A percentile compares a stretch with the other conserved stretches of the same genome.
Evolutionary conservation across 202 grass and related monocot species (phyloP).

Genomic region (Digitaria exilis): DNA sequence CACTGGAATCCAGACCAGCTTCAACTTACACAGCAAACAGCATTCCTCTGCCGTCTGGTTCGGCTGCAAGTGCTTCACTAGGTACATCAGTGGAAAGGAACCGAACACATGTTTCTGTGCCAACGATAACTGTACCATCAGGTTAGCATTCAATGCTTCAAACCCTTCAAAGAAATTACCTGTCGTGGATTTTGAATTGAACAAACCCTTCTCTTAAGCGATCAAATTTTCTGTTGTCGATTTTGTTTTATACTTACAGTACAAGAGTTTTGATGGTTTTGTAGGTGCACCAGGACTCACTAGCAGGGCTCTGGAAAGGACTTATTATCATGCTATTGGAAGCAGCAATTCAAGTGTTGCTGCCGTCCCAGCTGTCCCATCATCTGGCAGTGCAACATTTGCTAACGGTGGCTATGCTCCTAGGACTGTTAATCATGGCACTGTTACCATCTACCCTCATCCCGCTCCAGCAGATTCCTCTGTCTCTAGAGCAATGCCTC

Average conservation of each 20-base stretch:
- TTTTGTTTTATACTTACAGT: slow-evolving; percentile 24
- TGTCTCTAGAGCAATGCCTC: slow-evolving; percentile 31
- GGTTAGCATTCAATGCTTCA: slow-evolving; percentile 39
- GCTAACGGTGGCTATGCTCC: slow-evolving; percentile 38
- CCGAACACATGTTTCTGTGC: slow-evolving; percentile 24
- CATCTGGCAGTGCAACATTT: slow-evolving; percentile 33
- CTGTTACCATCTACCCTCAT: slow-evolving; percentile 27
- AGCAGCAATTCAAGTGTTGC: slow-evolving; percentile 32
- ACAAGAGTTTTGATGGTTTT: slow-evolving; percentile 23
- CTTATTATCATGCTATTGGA: slow-evolving; percentile 22
- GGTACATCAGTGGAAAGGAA: slow-evolving; percentile 41
- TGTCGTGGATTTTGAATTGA: slow-evolving; percentile 15
- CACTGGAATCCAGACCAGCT: slow-evolving; percentile 51
- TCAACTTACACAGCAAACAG: slow-evolving; percentile 40
- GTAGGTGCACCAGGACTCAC: slow-evolving; percentile 29
- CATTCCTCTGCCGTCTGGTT: slow-evolving; percentile 32
- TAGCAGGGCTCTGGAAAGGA: slow-evolving; percentile 12
- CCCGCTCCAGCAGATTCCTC: slow-evolving; percentile 26
- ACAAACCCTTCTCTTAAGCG: neutral
- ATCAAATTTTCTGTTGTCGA: neutral
- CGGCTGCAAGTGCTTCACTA: slow-evolving; percentile 44
- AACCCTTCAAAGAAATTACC: neutral
- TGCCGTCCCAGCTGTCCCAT: slow-evolving; percentile 31
- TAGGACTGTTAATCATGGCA: slow-evolving; percentile 34
- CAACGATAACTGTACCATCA: slow-evolving; percentile 39